Evolutionary conservation across 495 filamentous ascomycete genomes (phyloP), one percentile per base, ranked within the genome.

Genomic region (Penicillium daleae): DNA sequence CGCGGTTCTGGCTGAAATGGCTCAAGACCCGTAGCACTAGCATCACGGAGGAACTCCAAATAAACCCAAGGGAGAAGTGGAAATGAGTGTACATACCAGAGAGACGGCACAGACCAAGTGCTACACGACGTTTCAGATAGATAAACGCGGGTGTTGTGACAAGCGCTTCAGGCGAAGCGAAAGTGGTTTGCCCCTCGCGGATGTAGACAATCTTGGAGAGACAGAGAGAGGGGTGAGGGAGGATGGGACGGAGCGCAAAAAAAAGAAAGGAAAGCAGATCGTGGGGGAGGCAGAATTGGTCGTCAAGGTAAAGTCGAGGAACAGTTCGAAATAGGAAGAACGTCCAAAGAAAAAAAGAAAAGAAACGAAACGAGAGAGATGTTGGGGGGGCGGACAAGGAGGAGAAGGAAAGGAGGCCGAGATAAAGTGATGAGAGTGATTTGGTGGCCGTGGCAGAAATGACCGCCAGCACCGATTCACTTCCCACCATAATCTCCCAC

Each of bases 121-220:
- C 56, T 63, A 67, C 64, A 56, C 53, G 39, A 31, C 33, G 66
- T 74, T 74, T 74, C 71, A 74, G 60, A 57, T 68, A 69, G 50
- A 67, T 52, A 64, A 55, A 59, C 70, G 70, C 67, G 66, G 65
- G 57, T 68, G 67, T 68, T 67, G 59, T 60, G 57, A 64, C 59
- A 68, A 69, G 65, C 66, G 66, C 60, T 61, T 60, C 63, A 61
- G 60, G 53, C 61, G 63, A 61, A 52, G 44, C 31, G 42, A 52
- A 0, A 69, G 58, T 56, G 58, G 55, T 31, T 40, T 73, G 68
- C 68, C 70, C 70, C 68, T 71, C 70, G 68, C 68, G 68, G 63
- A 56, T 56, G 58, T 33, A 64, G 58, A 40, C 37, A 32, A 39
- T 37, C 52, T 29, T 27, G 55, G 57, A 8, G 21, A 32, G 31